Evolutionary conservation across 2,329 filamentous ascomycete genomes (phyloP).

Genomic region (Beauveria brongniartii): DNA sequence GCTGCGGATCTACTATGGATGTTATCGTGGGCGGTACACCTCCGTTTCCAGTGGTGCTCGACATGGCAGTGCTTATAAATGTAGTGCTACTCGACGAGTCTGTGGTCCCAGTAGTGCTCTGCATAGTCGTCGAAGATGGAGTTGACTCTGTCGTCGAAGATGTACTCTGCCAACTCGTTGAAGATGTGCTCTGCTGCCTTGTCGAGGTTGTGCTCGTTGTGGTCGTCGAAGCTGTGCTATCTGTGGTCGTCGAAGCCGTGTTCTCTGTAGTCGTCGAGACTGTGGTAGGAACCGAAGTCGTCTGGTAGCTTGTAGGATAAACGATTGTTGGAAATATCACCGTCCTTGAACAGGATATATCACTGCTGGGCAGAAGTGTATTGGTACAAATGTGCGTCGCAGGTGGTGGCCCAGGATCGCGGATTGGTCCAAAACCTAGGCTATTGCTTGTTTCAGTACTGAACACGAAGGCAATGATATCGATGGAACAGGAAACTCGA

Average conservation of each 20-base stretch:
- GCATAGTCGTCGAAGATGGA: neutral
- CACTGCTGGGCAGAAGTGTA: conserved; percentile 1
- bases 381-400: conserved; percentile 19
- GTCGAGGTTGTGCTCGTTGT: neutral
- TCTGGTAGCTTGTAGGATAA: neutral
- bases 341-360: conserved; percentile 6
- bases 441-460: conserved; percentile 15
- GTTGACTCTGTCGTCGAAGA: neutral
- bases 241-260: neutral
- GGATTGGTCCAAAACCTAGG: conserved; percentile 21
- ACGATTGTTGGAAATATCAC: neutral
- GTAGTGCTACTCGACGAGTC: neutral
- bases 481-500: neutral
- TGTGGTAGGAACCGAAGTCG: neutral
- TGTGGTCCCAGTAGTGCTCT: neutral
- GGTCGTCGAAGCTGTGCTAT: neutral
- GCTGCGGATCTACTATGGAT: conserved; percentile 3
- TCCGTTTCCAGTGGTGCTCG: neutral
- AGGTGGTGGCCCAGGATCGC: conserved; percentile 30
- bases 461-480: neutral
- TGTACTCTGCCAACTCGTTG: neutral
- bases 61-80: neutral
- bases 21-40: neutral
- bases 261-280: neutral
- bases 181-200: neutral